Percentiles rank a stretch among this genome's conserved stretches.
Conservation (phyloP, 2,329 filamentous ascomycete genomes). For the Fusarium sambucinum region DNA sequence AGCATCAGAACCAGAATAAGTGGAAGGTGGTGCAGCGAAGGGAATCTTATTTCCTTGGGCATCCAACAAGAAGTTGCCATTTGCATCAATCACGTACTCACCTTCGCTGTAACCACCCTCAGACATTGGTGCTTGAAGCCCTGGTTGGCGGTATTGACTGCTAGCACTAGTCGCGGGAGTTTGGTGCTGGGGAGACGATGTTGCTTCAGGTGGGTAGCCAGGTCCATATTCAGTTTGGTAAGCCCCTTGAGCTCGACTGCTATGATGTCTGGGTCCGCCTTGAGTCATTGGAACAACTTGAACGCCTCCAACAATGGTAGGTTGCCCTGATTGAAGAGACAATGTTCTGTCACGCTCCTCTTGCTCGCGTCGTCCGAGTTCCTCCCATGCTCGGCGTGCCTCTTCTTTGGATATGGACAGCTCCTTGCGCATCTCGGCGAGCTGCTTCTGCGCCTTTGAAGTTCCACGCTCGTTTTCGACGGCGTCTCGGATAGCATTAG, state of each 20-base stretch:
- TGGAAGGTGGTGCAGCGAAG: constrained; percentile 61
- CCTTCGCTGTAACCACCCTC: constrained; percentile 76
- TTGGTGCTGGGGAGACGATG: constrained; percentile 58
- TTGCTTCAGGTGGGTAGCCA: constrained; percentile 54
- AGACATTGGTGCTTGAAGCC: constrained; percentile 55
- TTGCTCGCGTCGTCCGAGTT: constrained; percentile 91
- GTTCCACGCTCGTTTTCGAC: constrained; percentile 77
- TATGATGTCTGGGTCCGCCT: constrained; percentile 68
- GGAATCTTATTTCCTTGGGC: constrained; percentile 69
- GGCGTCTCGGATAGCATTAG: constrained; percentile 74
- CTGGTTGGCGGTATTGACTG: constrained; percentile 46
- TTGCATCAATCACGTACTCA: constrained; percentile 75
- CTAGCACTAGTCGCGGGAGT: constrained; percentile 48
- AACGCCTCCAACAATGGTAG: constrained; percentile 90
- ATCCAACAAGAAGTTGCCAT: constrained; percentile 72
- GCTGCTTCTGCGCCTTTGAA: constrained; percentile 80
- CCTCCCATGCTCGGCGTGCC: constrained; percentile 95
- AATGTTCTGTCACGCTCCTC: constrained; percentile 89
- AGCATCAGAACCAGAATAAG: constrained; percentile 62
- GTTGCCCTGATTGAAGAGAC: constrained; percentile 87
- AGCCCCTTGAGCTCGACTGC: constrained; percentile 54
- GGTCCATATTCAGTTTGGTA: constrained; percentile 50
- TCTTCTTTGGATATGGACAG: constrained; percentile 96
- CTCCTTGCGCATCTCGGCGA: constrained; percentile 93
- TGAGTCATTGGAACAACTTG: constrained; percentile 95